phyloP scores from a whole-genome alignment of 1,284 basidiomycete genomes.

The Pisolithus thermaeus region DNA sequence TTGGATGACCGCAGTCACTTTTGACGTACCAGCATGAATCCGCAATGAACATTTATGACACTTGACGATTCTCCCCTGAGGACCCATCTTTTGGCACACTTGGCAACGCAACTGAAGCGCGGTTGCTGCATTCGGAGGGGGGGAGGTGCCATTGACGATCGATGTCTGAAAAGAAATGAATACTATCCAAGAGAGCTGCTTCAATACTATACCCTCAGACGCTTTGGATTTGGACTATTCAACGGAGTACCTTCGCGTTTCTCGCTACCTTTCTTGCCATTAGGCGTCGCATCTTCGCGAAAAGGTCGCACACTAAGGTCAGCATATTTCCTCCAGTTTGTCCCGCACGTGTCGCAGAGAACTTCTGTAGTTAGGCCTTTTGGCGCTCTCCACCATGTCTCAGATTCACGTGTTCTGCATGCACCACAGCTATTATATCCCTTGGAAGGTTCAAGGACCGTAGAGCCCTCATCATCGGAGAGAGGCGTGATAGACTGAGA shows the following conservation, averaged over 20 bases:
- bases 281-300: slow-evolving; percentile 53
- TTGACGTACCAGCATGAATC: slow-evolving; percentile 61
- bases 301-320: slow-evolving; percentile 70
- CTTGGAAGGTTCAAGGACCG: slow-evolving; percentile 52
- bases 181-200: neutral
- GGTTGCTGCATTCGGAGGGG: slow-evolving; percentile 43
- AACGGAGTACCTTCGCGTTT: slow-evolving; percentile 80
- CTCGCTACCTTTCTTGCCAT: slow-evolving; percentile 47
- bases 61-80: slow-evolving; percentile 68
- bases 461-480: slow-evolving; percentile 72
- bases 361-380: slow-evolving; percentile 66
- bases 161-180: slow-evolving; percentile 39
- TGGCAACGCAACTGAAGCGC: slow-evolving; percentile 66
- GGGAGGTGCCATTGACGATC: slow-evolving; percentile 47
- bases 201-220: slow-evolving; percentile 49
- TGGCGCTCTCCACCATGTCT: slow-evolving; percentile 82
- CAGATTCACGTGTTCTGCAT: slow-evolving; percentile 70
- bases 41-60: slow-evolving; percentile 76
- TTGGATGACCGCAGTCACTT: neutral
- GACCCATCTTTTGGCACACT: slow-evolving; percentile 71
- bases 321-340: slow-evolving; percentile 84
- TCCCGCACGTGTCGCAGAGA: slow-evolving; percentile 78
- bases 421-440: slow-evolving; percentile 64
- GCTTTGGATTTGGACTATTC: slow-evolving; percentile 54
- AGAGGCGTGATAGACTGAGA: slow-evolving; percentile 35